phyloP scores from a whole-genome alignment of 352 stramenopile species.

The Pythium folliculosum region DNA sequence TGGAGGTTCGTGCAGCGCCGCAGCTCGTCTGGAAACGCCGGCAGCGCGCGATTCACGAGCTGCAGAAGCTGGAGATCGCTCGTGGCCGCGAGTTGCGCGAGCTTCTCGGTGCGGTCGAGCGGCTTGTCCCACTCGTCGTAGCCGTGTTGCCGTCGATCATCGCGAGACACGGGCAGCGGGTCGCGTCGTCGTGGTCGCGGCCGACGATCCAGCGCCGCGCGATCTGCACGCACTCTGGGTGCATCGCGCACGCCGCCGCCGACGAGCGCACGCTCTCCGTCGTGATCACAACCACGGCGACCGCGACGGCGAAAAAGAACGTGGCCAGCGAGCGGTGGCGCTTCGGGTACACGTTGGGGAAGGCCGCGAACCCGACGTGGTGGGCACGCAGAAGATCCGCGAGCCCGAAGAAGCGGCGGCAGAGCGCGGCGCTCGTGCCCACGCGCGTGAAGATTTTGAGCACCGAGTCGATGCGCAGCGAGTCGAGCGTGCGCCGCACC shows the following conservation, averaged over 20 bases:
- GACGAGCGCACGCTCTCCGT: background rate
- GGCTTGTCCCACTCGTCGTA: conserved; percentile 37
- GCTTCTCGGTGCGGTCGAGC: conserved; percentile 33
- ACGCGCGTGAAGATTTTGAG: conserved; percentile 36
- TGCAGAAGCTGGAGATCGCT: conserved; percentile 38
- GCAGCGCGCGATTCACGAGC: conserved; percentile 37
- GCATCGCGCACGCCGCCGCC: background rate
- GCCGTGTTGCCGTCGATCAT: conserved; percentile 8
- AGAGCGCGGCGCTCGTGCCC: conserved; percentile 33
- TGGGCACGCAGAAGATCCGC: background rate
- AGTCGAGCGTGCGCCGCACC: conserved; percentile 36
- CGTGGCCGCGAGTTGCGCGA: conserved; percentile 26
- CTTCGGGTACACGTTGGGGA: conserved; percentile 3
- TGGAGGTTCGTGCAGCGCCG: conserved; percentile 32
- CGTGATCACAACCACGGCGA: background rate
- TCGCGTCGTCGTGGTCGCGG: background rate
- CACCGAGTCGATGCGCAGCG: conserved; percentile 33
- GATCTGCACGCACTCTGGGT: conserved; percentile 16
- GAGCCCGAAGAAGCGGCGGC: conserved; percentile 20
- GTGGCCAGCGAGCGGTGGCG: background rate
- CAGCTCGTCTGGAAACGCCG: conserved; percentile 34
- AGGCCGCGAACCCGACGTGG: background rate
- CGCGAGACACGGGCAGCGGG: conserved; percentile 9
- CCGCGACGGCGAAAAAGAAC: background rate
- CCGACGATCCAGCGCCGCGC: conserved; percentile 1